Base-by-base conservation (phyloP, 2,329 filamentous ascomycete genomes). In the Fusarium miscanthi region DNA sequence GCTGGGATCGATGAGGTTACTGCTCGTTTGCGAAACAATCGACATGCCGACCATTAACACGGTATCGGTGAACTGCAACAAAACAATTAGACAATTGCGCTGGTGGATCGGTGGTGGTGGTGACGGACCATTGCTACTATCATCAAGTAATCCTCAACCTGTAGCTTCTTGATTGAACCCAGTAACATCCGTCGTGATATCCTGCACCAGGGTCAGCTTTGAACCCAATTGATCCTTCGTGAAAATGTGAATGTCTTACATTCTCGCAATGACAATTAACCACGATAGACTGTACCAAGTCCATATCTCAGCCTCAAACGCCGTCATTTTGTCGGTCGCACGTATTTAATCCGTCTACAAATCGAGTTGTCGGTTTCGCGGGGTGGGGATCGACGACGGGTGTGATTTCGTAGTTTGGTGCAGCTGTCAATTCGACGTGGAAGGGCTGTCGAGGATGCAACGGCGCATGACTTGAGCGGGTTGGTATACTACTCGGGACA, bases 61-160 rank as follows among this genome's bases (percentile, higher is more conserved):
- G 0, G 89, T 90, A 73, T 90, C 88, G 75, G 82, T 83, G 2
- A 77, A 46, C 84, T 86, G 51, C 9, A 48, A 2, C 19, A n/a
- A 16, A 8, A 21, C 14, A 10, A 37, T 69, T 63, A 68, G 49
- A 17, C 9, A 30, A 12, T 27, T 51, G 17, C 8, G 27, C 3
- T 19, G 13, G 3, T 8, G 12, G 11, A 45, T 13, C 17, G 23
- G 3, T 16, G 14, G 10, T 9, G 30, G 8, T 45, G 25, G 27
- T 31, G 48, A 73, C 86, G 83, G 70, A 89, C 79, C 72, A 88
- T 82, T 8, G 86, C 85, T 40, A 87, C 78, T 5, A 88, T 7
- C 85, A 90, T 90, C 33, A 90, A 73, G 69, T 82, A 86, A 77
- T 91, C 89, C 66, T 91, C 88, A 5, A 79, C 30, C 72, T 89